phyloP scores from a whole-genome alignment of 2,329 filamentous ascomycete genomes.

The Botrytis hyacinthi region DNA sequence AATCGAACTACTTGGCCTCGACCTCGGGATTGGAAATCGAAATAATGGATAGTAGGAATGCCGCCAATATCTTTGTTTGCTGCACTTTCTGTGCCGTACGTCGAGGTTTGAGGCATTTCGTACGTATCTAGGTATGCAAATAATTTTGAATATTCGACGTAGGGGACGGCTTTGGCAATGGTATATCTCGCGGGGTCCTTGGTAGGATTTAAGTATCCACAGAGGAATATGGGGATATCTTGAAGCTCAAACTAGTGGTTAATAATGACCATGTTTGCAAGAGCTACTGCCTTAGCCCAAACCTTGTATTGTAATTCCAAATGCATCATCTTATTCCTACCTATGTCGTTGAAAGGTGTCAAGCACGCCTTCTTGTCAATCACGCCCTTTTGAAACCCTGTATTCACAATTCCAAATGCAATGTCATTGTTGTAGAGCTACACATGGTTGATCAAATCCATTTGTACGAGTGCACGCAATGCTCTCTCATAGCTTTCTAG shows the following conservation, averaged over 20 bases:
- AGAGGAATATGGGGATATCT: not conserved
- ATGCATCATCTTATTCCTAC: not conserved
- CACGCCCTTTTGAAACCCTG: not conserved
- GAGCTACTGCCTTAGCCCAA: not conserved
- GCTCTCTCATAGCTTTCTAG: not conserved
- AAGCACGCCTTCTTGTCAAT: not conserved
- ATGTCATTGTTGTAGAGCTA: not conserved
- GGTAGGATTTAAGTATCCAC: not conserved
- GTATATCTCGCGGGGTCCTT: not conserved
- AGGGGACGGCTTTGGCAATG: not conserved
- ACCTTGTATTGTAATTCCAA: not conserved
- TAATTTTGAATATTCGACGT: not conserved
- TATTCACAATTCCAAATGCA: not conserved
- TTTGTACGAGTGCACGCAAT: not conserved
- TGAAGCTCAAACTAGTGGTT: not conserved
- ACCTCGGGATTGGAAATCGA: constrained; percentile 38
- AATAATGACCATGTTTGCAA: not conserved
- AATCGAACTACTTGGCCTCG: constrained; percentile 38
- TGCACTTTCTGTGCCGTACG: constrained; percentile 29
- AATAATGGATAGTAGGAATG: constrained; percentile 38
- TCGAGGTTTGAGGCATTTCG: constrained; percentile 4
- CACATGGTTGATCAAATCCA: not conserved
- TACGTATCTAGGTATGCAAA: not conserved
- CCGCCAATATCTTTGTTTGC: constrained; percentile 39
- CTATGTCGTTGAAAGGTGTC: not conserved